A percentile compares a stretch with the other conserved stretches of the same genome.
phyloP scores from a whole-genome alignment of 2,329 filamentous ascomycete genomes.

The Hypoxylon sp. region DNA sequence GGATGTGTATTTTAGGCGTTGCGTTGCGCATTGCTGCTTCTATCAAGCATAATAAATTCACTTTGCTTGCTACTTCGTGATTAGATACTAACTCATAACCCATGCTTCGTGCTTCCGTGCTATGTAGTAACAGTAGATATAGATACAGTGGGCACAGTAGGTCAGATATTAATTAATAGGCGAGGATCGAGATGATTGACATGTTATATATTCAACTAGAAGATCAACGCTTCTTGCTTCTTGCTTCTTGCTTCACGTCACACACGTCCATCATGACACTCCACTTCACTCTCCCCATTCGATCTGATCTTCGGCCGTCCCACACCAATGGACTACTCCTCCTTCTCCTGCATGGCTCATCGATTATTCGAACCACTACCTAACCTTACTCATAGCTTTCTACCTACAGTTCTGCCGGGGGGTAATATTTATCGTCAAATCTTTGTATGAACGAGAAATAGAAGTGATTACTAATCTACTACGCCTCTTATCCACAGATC shows the following conservation, averaged over 20 bases:
- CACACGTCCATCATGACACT: constrained; percentile 1
- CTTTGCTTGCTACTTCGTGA: constrained; percentile 1
- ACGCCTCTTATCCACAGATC: constrained; percentile 1
- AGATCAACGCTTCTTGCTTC: not conserved
- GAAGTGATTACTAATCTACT: constrained; percentile 4
- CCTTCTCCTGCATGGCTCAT: not conserved
- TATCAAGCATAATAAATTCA: constrained; percentile 32
- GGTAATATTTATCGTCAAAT: constrained; percentile 5
- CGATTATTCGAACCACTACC: not conserved
- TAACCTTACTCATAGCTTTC: not conserved
- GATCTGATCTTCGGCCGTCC: constrained; percentile 2
- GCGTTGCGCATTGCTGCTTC: constrained; percentile 26
- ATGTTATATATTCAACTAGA: constrained; percentile 11
- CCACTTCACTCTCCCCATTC: not conserved
- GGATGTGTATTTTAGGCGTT: constrained; percentile 35
- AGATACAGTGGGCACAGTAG: no score
- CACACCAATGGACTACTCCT: not conserved
- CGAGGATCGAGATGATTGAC: not conserved
- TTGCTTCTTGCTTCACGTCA: constrained; percentile 1
- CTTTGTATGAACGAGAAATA: constrained; percentile 15
- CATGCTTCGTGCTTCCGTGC: not conserved
- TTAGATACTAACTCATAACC: not conserved
- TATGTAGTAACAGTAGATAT: not conserved
- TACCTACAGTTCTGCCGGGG: not conserved
- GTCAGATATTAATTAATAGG: not conserved